These are phyloP conservation scores for Trypethelium eluteriae DNA, from an alignment of 495 filamentous ascomycete genomes.

Conservation along the genomic window DNA sequence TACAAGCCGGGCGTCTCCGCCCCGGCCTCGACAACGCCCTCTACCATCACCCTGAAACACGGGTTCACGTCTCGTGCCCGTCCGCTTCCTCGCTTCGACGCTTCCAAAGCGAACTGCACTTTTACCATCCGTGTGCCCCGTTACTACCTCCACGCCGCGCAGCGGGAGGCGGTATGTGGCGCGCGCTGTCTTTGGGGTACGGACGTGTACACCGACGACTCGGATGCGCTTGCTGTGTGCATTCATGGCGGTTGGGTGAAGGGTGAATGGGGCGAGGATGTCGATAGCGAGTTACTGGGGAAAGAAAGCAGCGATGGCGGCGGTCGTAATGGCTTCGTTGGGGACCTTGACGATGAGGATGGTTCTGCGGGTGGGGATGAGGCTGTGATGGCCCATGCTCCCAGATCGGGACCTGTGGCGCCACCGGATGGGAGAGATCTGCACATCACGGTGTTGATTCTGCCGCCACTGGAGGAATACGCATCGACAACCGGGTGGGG, in stretches of 20 bases:
- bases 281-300: constrained; percentile 57
- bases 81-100: constrained; percentile 70
- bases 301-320: constrained; percentile 36
- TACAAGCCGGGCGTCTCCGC: constrained; percentile 47
- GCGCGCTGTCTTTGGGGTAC: constrained; percentile 82
- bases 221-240: constrained; percentile 83
- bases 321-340: constrained; percentile 23
- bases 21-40: constrained; percentile 38
- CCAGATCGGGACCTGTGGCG: constrained; percentile 42
- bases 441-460: constrained; percentile 74
- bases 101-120: constrained; percentile 74
- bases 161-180: constrained; percentile 72
- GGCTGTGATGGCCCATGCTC: constrained; percentile 34
- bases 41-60: constrained; percentile 45
- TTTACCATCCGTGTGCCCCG: constrained; percentile 79
- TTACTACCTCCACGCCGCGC: constrained; percentile 57
- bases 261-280: constrained; percentile 74
- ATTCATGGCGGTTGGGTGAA: constrained; percentile 90
- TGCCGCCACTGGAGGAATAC: constrained; percentile 73
- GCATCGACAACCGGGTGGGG: constrained; percentile 65
- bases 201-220: constrained; percentile 92
- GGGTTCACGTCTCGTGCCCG: constrained; percentile 64
- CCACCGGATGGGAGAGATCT: constrained; percentile 61
- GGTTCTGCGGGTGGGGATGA: constrained; percentile 12
- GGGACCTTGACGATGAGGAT: constrained; percentile 9